phyloP scores from a whole-genome alignment of 306 rosid species.

The Corylus americana region DNA sequence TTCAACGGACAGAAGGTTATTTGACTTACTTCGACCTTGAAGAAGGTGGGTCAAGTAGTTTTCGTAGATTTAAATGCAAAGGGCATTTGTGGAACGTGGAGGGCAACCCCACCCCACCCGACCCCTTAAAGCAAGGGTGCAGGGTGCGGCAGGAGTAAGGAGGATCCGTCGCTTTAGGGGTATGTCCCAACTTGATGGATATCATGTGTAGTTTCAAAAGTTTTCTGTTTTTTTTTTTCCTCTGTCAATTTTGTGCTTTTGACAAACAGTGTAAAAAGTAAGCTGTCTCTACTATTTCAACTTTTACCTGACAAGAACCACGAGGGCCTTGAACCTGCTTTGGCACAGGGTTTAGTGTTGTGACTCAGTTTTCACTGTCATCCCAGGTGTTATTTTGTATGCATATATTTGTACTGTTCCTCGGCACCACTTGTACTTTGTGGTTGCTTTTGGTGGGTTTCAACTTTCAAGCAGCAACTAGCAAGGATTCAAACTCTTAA shows the following conservation, averaged over 20 bases:
- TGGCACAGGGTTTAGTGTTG: too few species aligned
- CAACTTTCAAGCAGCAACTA: too few species aligned
- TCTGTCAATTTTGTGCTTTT: neutral
- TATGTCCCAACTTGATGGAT: neutral
- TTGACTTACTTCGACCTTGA: neutral
- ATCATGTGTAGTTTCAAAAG: neutral
- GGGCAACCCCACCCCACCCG: neutral
- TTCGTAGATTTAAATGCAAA: neutral
- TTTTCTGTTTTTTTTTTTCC: too few species aligned
- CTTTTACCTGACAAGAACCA: neutral
- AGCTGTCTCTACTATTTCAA: too few species aligned
- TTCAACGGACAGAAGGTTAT: neutral
- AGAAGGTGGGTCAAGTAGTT: conserved; percentile 1
- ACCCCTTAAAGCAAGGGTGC: neutral
- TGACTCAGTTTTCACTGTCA: too few species aligned
- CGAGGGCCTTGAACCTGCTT: too few species aligned
- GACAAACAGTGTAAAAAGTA: neutral
- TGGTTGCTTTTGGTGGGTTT: too few species aligned
- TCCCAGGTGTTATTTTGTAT: too few species aligned
- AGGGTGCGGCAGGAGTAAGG: neutral
- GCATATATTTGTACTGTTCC: too few species aligned
- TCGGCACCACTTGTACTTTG: too few species aligned
- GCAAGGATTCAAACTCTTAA: too few species aligned
- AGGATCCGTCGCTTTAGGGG: neutral
- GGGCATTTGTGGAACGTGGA: neutral